Evolutionary conservation across 1,284 basidiomycete species (phyloP).

Genomic region (Trichosporon sp.): DNA sequence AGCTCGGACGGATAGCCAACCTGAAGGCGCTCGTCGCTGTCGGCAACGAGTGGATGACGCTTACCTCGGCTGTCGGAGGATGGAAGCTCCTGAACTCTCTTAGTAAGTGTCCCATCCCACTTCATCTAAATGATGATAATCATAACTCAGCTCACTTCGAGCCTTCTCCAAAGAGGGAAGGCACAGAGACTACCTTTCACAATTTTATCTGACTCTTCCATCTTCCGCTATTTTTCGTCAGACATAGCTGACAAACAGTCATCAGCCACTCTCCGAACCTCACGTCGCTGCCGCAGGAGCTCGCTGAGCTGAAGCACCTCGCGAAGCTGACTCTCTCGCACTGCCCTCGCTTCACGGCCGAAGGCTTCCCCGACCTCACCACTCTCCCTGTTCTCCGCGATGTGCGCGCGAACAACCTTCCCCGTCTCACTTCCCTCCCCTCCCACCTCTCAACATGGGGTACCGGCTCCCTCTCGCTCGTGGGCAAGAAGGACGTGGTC

Average conservation of each 20-base stretch:
- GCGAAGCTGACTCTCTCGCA: slow-evolving; percentile 54
- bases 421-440: slow-evolving; percentile 44
- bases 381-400: slow-evolving; percentile 50
- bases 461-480: slow-evolving; percentile 42
- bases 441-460: slow-evolving; percentile 46
- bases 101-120: slow-evolving; percentile 37
- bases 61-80: slow-evolving; percentile 37
- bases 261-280: slow-evolving; percentile 52
- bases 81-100: slow-evolving; percentile 53
- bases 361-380: slow-evolving; percentile 46
- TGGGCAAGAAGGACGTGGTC: slow-evolving; percentile 21
- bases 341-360: slow-evolving; percentile 44
- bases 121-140: slow-evolving; percentile 12
- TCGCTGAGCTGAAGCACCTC: slow-evolving; percentile 41
- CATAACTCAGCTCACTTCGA: slow-evolving; percentile 19
- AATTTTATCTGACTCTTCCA: slow-evolving; percentile 6
- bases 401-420: slow-evolving; percentile 52
- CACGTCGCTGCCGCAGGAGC: slow-evolving; percentile 35
- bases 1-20: slow-evolving; percentile 36
- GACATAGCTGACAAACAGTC: slow-evolving; percentile 35
- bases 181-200: slow-evolving; percentile 7
- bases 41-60: slow-evolving; percentile 47
- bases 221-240: neutral
- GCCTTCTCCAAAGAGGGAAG: neutral
- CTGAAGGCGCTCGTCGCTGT: slow-evolving; percentile 54